Conservation (phyloP, 495 filamentous ascomycete species). For the Trypethelium eluteriae region DNA sequence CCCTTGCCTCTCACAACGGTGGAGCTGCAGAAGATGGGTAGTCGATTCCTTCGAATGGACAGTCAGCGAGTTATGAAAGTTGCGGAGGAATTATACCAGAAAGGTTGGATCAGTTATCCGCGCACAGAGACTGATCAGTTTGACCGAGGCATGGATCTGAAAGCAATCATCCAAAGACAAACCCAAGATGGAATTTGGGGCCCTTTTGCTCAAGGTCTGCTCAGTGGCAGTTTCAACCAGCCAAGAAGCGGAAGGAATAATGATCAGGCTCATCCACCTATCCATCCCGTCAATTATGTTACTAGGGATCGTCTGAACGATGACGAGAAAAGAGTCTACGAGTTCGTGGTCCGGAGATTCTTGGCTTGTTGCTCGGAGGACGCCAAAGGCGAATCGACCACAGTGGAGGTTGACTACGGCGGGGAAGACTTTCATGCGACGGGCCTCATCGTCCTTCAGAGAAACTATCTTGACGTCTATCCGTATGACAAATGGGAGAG, state of each 20-base stretch:
- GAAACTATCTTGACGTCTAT: constrained; percentile 94
- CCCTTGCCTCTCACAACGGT: constrained; percentile 91
- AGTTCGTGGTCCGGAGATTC: constrained; percentile 90
- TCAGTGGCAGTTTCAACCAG: constrained; percentile 65
- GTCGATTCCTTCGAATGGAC: constrained; percentile 72
- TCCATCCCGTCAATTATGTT: constrained; percentile 83
- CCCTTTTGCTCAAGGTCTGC: constrained; percentile 61
- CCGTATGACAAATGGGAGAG: constrained; percentile 93
- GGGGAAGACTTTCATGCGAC: constrained; percentile 71
- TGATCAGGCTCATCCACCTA: constrained; percentile 94
- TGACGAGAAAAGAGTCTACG: constrained; percentile 73
- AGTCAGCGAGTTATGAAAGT: constrained; percentile 81
- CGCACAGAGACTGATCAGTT: constrained; percentile 97
- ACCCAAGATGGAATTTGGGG: constrained; percentile 70
- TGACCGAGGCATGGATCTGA: constrained; percentile 80
- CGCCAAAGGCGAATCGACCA: constrained; percentile 73
- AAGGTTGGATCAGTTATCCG: constrained; percentile 94
- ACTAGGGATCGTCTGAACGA: constrained; percentile 50
- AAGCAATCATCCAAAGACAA: constrained; percentile 75
- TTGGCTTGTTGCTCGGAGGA: constrained; percentile 95
- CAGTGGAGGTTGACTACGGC: constrained; percentile 78
- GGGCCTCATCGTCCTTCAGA: constrained; percentile 76
- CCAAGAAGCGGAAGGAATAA: constrained; percentile 80
- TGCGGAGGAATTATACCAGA: constrained; percentile 85
- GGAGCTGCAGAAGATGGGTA: constrained; percentile 97